Base-by-base conservation (phyloP, 257 asterid genomes). In the Nicotiana obtusifolia region DNA sequence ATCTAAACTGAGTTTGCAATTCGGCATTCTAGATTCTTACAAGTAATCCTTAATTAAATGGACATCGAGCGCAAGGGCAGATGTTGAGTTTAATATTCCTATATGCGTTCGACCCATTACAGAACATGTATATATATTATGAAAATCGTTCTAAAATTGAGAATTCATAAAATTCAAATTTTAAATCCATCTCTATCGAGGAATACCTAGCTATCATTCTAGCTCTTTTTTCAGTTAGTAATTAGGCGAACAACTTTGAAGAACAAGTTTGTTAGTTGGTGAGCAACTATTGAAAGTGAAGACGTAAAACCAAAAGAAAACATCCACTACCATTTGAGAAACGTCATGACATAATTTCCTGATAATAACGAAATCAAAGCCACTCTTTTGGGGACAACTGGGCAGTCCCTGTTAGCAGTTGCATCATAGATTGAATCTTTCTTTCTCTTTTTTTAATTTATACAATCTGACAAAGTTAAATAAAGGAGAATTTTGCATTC, bases 241-340 rank as follows among this genome's bases (percentile, higher is more conserved):
- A 17, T 60, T 64, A 66, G 67, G 76, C 80, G 33, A 75, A 67
- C 66, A 66, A 26, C 67, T 24, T 52, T 47, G 77, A 76, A 80
- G 35, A 30, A 78, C 22, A 54, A 61, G 81, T 71, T 64, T 16
- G 79, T 77, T 83, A 60, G 85, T 86, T 66, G 89, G 84, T 84
- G 84, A 86, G 78, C 89, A 56, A 78, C 80, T 81, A 30, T 57
- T 83, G 86, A 83, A 83, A 61, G 57, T 54, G 64, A 1, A 44
- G 60, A 71, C 37, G 24, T 71, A 47, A 71, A 71, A 71, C 60
- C n/a, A 44, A 44, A 24, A 73, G n/a, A 73, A 4, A 73, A 24
- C 20, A 30, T 30, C 22, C 79, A 47, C 24, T 47, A 15, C 11
- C 13, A 47, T 73, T 41, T 44, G 22, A 10, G 30, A 68, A 68